Evolutionary conservation across 2,329 filamentous ascomycete species (phyloP).

Genomic region (Ophiosphaerella korrae): DNA sequence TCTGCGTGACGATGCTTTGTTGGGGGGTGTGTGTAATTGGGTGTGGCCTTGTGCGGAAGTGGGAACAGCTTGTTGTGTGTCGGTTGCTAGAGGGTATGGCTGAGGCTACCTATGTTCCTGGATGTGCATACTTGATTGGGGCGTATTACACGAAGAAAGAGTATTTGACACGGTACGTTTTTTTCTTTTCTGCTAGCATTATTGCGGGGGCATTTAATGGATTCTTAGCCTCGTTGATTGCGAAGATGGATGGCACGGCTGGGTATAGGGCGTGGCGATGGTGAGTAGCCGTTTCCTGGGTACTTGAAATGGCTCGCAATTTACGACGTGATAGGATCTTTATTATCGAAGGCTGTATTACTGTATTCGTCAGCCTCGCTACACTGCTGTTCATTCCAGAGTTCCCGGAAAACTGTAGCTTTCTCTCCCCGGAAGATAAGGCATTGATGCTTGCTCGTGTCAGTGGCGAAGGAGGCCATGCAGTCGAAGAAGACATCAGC

Average conservation of each 20-base stretch:
- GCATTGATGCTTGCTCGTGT: conserved; percentile 59
- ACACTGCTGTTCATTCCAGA: conserved; percentile 59
- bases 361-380: conserved; percentile 52
- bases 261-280: conserved; percentile 35
- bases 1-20: conserved; percentile 42
- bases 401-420: conserved; percentile 54
- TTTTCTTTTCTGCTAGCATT: conserved; percentile 60
- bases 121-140: conserved; percentile 37
- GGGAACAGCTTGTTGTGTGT: conserved; percentile 32
- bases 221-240: conserved; percentile 54
- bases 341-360: conserved; percentile 64
- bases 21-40: conserved; percentile 43
- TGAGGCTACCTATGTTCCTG: conserved; percentile 37
- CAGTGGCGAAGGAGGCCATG: conserved; percentile 52
- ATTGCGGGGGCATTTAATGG: conserved; percentile 63
- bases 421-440: conserved; percentile 57
- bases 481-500: conserved; percentile 53
- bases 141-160: conserved; percentile 58
- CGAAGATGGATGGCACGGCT: conserved; percentile 32
- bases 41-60: conserved; percentile 34
- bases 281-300: conserved; percentile 14
- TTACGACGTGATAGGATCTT: conserved; percentile 53
- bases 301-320: neutral
- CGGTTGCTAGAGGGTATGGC: conserved; percentile 37
- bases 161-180: conserved; percentile 57